phyloP scores from a whole-genome alignment of 805 yeast genomes.

The Hanseniaspora mollemarum region DNA sequence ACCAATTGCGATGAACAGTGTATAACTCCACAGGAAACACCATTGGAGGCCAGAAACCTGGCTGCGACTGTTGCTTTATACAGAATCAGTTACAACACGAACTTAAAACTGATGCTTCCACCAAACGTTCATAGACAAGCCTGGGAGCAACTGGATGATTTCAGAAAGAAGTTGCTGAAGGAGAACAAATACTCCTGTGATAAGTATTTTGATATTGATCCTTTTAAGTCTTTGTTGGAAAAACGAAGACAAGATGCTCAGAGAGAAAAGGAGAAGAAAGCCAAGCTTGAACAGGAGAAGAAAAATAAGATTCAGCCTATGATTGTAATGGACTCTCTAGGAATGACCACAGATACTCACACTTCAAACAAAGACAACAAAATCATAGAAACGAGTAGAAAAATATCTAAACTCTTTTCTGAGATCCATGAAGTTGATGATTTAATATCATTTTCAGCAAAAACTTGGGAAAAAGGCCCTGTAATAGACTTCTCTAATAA shows the following conservation, averaged over 20 bases:
- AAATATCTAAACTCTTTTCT: conserved; percentile 16
- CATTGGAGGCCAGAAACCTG: conserved; percentile 78
- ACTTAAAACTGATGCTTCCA: conserved; percentile 78
- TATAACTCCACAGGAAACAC: conserved; percentile 59
- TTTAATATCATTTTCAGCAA: conserved; percentile 31
- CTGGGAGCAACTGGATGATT: conserved; percentile 63
- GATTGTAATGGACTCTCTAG: conserved; percentile 18
- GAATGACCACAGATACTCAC: conserved; percentile 2
- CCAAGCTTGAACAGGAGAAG: conserved; percentile 35
- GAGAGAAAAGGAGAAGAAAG: conserved; percentile 38
- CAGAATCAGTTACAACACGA: conserved; percentile 67
- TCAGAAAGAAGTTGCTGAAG: conserved; percentile 40
- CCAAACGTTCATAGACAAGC: conserved; percentile 56
- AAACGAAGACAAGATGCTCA: conserved; percentile 37
- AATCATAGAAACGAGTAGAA: conserved; percentile 17
- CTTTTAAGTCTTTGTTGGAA: conserved; percentile 60
- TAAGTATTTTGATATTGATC: conserved; percentile 53
- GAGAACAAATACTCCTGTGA: conserved; percentile 37
- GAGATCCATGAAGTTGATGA: conserved; percentile 5
- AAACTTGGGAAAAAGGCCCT: conserved; percentile 62
- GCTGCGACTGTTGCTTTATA: conserved; percentile 84
- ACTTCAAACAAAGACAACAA: conserved; percentile 9
- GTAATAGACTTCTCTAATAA: conserved; percentile 57
- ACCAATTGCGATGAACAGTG: conserved; percentile 36
- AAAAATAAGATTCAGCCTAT: conserved; percentile 14